Conservation (phyloP, 1,139 yeast genomes). For the Hemisphaericaspora xylanilytica region DNA sequence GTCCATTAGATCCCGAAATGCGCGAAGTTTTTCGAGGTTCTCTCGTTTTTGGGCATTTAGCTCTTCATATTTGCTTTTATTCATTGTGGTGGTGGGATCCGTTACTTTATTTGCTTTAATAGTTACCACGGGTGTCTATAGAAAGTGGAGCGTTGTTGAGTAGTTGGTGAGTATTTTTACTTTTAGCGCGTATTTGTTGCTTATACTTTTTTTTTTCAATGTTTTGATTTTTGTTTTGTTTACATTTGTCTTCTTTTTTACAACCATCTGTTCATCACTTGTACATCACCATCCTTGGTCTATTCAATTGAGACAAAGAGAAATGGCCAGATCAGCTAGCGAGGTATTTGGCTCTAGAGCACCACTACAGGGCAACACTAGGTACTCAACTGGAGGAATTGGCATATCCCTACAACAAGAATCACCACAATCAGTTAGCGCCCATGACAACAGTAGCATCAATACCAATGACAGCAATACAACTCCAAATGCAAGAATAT, state of each 20-base stretch:
- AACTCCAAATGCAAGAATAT: slow-evolving; percentile 1
- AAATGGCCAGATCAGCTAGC: slow-evolving; percentile 2
- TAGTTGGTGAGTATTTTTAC: too few species aligned
- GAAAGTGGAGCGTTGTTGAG: too few species aligned
- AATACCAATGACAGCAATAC: slow-evolving; percentile 1
- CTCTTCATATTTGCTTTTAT: neutral
- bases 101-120: too few species aligned
- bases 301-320: neutral
- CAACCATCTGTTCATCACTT: neutral
- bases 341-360: neutral
- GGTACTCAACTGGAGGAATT: slow-evolving; percentile 6
- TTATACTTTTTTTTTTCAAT: too few species aligned
- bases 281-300: too few species aligned
- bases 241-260: slow-evolving; percentile 4
- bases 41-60: slow-evolving; percentile 43
- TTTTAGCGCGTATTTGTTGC: neutral
- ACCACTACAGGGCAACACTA: neutral
- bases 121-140: too few species aligned
- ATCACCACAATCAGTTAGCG: neutral
- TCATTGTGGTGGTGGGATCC: too few species aligned
- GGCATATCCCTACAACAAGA: neutral
- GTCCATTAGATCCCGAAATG: slow-evolving; percentile 49
- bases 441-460: neutral
- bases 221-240: slow-evolving; percentile 2
- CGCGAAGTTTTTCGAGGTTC: slow-evolving; percentile 51